Evolutionary conservation across 805 yeast species (phyloP).

Genomic region (Torulaspora maleeae): DNA sequence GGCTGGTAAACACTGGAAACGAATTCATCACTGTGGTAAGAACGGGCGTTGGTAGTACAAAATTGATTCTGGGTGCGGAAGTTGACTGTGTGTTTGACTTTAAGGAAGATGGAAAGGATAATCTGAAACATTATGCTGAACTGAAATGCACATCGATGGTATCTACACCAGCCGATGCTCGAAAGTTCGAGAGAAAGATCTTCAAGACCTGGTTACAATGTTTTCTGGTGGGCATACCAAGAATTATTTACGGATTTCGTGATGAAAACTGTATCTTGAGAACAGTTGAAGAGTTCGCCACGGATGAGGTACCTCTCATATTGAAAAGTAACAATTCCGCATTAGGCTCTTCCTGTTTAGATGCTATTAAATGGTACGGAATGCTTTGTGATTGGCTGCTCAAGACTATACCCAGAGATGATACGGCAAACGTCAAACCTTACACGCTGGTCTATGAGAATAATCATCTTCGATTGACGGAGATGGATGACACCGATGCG

Average conservation of each 20-base stretch:
- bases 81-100: slow-evolving; percentile 88
- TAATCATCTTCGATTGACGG: slow-evolving; percentile 48
- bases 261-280: slow-evolving; percentile 63
- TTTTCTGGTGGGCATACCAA: slow-evolving; percentile 79
- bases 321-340: slow-evolving; percentile 45
- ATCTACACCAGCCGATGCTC: slow-evolving; percentile 51
- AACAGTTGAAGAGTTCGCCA: slow-evolving; percentile 67
- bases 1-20: slow-evolving; percentile 61
- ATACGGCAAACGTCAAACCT: slow-evolving; percentile 49
- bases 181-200: slow-evolving; percentile 68
- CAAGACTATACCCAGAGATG: slow-evolving; percentile 48
- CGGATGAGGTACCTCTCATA: slow-evolving; percentile 72
- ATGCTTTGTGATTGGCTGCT: slow-evolving; percentile 77
- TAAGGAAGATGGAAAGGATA: slow-evolving; percentile 44
- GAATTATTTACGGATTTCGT: slow-evolving; percentile 79
- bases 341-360: slow-evolving; percentile 61
- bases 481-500: slow-evolving; percentile 38
- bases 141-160: slow-evolving; percentile 67
- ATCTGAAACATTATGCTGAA: slow-evolving; percentile 74
- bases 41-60: slow-evolving; percentile 75
- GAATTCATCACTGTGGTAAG: slow-evolving; percentile 78
- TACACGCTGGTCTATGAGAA: slow-evolving; percentile 50
- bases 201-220: slow-evolving; percentile 90
- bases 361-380: slow-evolving; percentile 80
- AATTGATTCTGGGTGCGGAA: slow-evolving; percentile 77